phyloP scores from a whole-genome alignment of 345 rosid genomes.

The Dipteronia dyeriana region DNA sequence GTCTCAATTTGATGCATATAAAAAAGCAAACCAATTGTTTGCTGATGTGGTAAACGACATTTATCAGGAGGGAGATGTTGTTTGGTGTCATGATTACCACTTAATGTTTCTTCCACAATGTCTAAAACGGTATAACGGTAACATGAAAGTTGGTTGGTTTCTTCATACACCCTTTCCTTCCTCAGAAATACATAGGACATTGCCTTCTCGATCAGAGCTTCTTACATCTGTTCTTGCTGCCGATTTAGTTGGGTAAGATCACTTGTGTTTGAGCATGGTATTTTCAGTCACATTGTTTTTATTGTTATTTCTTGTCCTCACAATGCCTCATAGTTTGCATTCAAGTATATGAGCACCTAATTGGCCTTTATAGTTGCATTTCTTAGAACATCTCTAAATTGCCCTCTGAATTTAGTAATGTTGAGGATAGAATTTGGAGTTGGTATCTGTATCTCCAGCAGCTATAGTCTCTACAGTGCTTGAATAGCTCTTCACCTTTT shows the following conservation, averaged over 20 bases:
- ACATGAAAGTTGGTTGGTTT: constrained; percentile 67
- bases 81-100: constrained; percentile 68
- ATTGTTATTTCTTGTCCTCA: not conserved
- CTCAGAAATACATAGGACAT: constrained; percentile 57
- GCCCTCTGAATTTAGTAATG: not conserved
- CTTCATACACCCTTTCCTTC: constrained; percentile 64
- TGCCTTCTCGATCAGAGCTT: constrained; percentile 57
- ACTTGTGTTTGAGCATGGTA: not conserved
- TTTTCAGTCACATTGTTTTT: not conserved
- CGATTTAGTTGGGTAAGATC: constrained; percentile 56
- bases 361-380: not conserved
- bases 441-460: not conserved
- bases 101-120: constrained; percentile 60
- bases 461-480: not conserved
- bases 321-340: not conserved
- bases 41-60: constrained; percentile 51
- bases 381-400: not conserved
- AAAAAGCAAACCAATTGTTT: constrained; percentile 63
- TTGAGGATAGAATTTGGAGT: not conserved
- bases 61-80: constrained; percentile 61
- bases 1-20: constrained; percentile 62
- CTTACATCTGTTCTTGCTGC: constrained; percentile 60
- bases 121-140: constrained; percentile 42
- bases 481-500: not conserved
- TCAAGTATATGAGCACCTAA: not conserved